phyloP scores from a whole-genome alignment of 352 stramenopile species.

The Phytophthora cactorum region DNA sequence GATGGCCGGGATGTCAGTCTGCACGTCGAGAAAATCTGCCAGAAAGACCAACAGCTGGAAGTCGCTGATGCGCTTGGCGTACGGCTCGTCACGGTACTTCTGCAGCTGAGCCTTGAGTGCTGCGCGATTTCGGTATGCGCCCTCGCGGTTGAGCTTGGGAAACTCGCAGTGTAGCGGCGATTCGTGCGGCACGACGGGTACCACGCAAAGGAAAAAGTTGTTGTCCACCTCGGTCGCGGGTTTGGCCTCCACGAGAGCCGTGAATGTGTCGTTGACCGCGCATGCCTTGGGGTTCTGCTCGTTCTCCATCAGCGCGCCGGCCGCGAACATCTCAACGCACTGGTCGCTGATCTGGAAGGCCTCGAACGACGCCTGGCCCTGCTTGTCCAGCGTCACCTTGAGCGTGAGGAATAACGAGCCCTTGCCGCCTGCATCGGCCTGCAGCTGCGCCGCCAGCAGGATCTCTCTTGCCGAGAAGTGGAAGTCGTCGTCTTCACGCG shows the following conservation, averaged over 20 bases:
- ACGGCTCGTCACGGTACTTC: conserved; percentile 61
- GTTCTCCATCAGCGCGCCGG: conserved; percentile 92
- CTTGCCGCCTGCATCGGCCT: conserved; percentile 94
- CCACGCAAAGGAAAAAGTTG: conserved; percentile 97
- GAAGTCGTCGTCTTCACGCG: conserved; percentile 94
- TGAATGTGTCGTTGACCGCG: conserved; percentile 96
- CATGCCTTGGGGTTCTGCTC: conserved; percentile 91
- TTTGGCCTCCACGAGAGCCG: conserved; percentile 97
- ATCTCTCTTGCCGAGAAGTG: conserved; percentile 92
- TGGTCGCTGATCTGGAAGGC: conserved; percentile 97
- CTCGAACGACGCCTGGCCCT: conserved; percentile 95
- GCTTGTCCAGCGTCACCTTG: conserved; percentile 94
- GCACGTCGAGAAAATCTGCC: conserved; percentile 91
- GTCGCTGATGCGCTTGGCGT: conserved; percentile 93
- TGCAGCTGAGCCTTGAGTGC: conserved; percentile 95
- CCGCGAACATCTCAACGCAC: conserved; percentile 98
- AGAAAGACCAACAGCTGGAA: conserved; percentile 98
- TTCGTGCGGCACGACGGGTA: conserved; percentile 95
- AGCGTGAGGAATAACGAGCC: conserved; percentile 97
- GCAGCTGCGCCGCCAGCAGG: conserved; percentile 94
- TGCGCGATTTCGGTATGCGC: conserved; percentile 79
- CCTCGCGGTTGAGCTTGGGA: conserved; percentile 93
- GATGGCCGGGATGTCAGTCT: conserved; percentile 93
- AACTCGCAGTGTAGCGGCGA: conserved; percentile 94
- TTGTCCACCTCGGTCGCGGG: conserved; percentile 86